phyloP scores from a whole-genome alignment of 2,329 filamentous ascomycete genomes.

The Helicocarpus griseus region DNA sequence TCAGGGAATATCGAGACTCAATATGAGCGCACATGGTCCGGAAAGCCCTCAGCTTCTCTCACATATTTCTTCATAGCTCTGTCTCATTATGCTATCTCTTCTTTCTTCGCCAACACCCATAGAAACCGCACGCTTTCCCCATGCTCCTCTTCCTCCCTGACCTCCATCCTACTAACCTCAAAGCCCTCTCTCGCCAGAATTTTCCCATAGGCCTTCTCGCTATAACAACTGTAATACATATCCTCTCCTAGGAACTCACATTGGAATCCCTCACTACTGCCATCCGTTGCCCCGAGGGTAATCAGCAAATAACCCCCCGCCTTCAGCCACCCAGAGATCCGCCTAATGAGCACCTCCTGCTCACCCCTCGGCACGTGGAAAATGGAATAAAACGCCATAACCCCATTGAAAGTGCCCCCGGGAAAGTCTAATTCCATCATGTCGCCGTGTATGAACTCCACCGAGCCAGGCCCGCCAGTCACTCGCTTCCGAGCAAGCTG shows the following conservation, averaged over 20 bases:
- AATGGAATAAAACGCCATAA: slow-evolving; percentile 45
- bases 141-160: slow-evolving; percentile 16
- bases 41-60: too few species aligned
- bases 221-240: not conserved
- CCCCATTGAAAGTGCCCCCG: slow-evolving; percentile 35
- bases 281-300: slow-evolving; percentile 37
- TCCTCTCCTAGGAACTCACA: not conserved
- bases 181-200: slow-evolving; percentile 29
- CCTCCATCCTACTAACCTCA: slow-evolving; percentile 15
- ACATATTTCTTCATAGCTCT: too few species aligned
- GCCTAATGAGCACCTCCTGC: slow-evolving; percentile 38
- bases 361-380: slow-evolving; percentile 46
- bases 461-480: slow-evolving; percentile 5
- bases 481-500: slow-evolving; percentile 11
- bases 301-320: slow-evolving; percentile 43
- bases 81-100: too few species aligned
- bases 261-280: slow-evolving; percentile 20
- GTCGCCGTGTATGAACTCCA: slow-evolving; percentile 29
- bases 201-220: not conserved
- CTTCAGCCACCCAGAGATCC: slow-evolving; percentile 38
- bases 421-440: slow-evolving; percentile 33
- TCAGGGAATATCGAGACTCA: too few species aligned
- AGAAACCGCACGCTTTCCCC: slow-evolving; percentile 4
- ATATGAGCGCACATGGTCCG: too few species aligned
- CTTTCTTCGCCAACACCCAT: slow-evolving; percentile 2